Conservation (phyloP, 2,329 filamentous ascomycete species). For the Coniochaeta sp. region DNA sequence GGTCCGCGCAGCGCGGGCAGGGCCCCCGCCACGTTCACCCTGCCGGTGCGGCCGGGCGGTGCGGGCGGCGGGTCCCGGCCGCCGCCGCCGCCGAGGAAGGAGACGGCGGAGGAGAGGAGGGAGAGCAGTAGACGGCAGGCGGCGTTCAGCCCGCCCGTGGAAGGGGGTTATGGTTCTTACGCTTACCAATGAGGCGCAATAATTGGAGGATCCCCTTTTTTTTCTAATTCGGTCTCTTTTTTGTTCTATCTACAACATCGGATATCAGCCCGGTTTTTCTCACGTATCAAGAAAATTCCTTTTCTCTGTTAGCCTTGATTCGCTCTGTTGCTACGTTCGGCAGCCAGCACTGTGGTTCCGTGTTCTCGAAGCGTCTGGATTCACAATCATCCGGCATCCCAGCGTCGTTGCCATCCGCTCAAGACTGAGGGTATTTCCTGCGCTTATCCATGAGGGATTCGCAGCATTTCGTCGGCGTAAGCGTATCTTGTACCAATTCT, state of each 20-base stretch:
- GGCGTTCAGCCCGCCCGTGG: constrained; percentile 40
- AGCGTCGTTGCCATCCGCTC: no score
- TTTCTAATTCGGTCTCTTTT: not conserved
- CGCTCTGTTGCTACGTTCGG: not conserved
- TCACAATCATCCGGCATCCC: no score
- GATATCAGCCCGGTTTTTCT: not conserved
- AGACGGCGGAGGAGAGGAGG: constrained; percentile 43
- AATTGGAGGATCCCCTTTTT: not conserved
- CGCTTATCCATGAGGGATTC: constrained; percentile 1
- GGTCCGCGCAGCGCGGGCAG: constrained; percentile 34
- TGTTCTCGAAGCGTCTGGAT: no score
- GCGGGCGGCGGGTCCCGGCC: constrained; percentile 50
- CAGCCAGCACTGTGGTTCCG: no score
- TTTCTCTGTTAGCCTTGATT: not conserved
- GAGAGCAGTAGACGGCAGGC: constrained; percentile 28
- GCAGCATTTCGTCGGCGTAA: constrained; percentile 12
- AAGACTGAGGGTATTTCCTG: not conserved
- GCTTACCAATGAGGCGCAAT: constrained; percentile 1
- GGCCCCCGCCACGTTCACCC: constrained; percentile 40
- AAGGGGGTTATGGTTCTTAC: constrained; percentile 23
- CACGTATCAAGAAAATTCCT: not conserved
- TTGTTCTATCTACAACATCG: not conserved
- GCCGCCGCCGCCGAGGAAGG: constrained; percentile 51
- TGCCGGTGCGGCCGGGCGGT: constrained; percentile 58
- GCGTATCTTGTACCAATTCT: constrained; percentile 2